A percentile compares a stretch with the other conserved stretches of the same genome.
Evolutionary conservation across 1,284 basidiomycete genomes (phyloP).

Genomic region (Athelia sp.): DNA sequence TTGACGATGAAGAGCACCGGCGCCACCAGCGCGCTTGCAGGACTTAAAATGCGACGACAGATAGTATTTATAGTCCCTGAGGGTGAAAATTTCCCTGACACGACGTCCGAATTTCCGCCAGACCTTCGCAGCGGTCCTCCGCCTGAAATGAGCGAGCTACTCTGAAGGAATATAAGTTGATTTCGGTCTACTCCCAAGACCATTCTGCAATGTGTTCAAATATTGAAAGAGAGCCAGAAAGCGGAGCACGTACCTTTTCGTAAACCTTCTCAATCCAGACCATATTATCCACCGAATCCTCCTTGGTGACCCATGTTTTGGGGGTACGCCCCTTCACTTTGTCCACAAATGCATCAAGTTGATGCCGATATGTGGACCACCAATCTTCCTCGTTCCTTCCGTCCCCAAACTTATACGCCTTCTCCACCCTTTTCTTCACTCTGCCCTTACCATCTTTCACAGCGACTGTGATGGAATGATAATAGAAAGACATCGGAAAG

Average conservation of each 20-base stretch:
- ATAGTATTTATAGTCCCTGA: too few relatives aligned
- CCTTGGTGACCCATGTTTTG: slow-evolving; percentile 43
- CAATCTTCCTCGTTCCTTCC: slow-evolving; percentile 41
- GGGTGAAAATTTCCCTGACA: too few relatives aligned
- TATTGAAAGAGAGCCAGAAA: neutral
- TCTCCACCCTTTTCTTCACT: slow-evolving; percentile 28
- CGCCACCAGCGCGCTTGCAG: too few relatives aligned
- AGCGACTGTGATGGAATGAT: slow-evolving; percentile 35
- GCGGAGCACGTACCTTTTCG: slow-evolving; percentile 33
- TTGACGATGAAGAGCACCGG: too few relatives aligned
- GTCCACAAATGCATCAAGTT: slow-evolving; percentile 57
- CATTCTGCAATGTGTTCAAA: slow-evolving; percentile 13
- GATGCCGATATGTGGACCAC: slow-evolving; percentile 60
- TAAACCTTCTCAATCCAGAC: slow-evolving; percentile 52
- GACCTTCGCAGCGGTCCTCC: too few relatives aligned
- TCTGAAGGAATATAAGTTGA: slow-evolving; percentile 17
- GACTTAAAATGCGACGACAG: too few relatives aligned
- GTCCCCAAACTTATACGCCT: slow-evolving; percentile 35
- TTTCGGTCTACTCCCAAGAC: slow-evolving; percentile 25
- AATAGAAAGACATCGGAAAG: slow-evolving; percentile 38
- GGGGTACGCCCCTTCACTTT: slow-evolving; percentile 43
- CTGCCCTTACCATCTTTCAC: slow-evolving; percentile 20
- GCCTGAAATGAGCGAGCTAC: too few relatives aligned
- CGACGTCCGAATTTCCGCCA: too few relatives aligned
- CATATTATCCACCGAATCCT: slow-evolving; percentile 48